phyloP scores from a whole-genome alignment of 2,329 filamentous ascomycete genomes.

The Lasiodiplodia citricola region DNA sequence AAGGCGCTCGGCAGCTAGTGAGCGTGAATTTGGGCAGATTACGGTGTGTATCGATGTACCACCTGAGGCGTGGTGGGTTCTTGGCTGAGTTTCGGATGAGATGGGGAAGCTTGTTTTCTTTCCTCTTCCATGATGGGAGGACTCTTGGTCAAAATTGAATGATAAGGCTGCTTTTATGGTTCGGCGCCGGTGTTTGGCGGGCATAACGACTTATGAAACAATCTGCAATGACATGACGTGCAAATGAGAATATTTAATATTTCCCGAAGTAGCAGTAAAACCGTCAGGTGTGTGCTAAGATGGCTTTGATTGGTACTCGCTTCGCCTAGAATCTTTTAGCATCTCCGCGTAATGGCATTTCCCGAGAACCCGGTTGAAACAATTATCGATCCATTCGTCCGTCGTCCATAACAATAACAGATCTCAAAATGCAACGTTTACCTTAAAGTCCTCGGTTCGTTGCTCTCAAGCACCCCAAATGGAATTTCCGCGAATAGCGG shows the following conservation, averaged over 20 bases:
- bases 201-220: not conserved
- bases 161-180: not conserved
- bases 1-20: no score
- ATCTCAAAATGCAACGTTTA: not conserved
- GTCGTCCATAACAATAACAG: not conserved
- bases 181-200: not conserved
- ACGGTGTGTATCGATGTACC: no score
- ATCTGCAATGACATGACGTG: not conserved
- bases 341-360: not conserved
- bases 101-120: not conserved
- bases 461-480: not conserved
- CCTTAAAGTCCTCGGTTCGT: not conserved
- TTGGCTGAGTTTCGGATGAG: not conserved
- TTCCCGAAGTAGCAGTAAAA: not conserved
- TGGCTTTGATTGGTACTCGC: not conserved
- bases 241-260: not conserved
- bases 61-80: not conserved
- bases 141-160: not conserved
- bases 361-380: not conserved
- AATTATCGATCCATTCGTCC: not conserved
- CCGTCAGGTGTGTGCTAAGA: not conserved
- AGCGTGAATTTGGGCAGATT: no score
- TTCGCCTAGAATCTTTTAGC: not conserved
- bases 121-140: not conserved
- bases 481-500: conserved; percentile 18